These are phyloP conservation scores for Onygena corvina DNA, from an alignment of 2,329 filamentous ascomycete genomes.

Conservation along the genomic window DNA sequence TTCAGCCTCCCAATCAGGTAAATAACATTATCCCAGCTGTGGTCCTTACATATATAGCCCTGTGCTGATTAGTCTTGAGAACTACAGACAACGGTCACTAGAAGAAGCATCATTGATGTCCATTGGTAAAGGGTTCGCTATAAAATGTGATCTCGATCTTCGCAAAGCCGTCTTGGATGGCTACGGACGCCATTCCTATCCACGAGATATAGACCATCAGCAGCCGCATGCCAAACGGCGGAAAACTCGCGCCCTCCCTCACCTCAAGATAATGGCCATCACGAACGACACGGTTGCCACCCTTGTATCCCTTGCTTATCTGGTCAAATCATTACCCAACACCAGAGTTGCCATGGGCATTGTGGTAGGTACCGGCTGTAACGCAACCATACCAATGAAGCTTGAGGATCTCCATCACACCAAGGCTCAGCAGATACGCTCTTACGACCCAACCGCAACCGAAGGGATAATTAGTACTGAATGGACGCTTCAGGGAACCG, in stretches of 20 bases:
- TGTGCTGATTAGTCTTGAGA: neutral
- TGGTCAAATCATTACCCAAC: slow-evolving; percentile 44
- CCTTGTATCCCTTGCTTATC: slow-evolving; percentile 62
- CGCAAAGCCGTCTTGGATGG: slow-evolving; percentile 26
- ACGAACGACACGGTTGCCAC: slow-evolving; percentile 69
- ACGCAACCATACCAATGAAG: slow-evolving; percentile 60
- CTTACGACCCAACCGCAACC: slow-evolving; percentile 36
- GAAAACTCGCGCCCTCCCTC: slow-evolving; percentile 40
- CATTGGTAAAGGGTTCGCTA: slow-evolving; percentile 42
- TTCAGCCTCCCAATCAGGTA: slow-evolving; percentile 36
- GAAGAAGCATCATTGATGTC: slow-evolving; percentile 42
- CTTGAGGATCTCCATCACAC: slow-evolving; percentile 47
- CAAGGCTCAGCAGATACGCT: slow-evolving; percentile 43
- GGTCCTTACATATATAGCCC: neutral
- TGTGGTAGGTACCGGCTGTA: slow-evolving; percentile 66
- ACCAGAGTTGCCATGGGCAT: slow-evolving; percentile 61
- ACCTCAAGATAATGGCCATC: slow-evolving; percentile 57
- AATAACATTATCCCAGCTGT: slow-evolving; percentile 1
- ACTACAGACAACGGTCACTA: slow-evolving; percentile 35
- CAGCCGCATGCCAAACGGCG: slow-evolving; percentile 21
- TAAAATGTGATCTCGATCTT: slow-evolving; percentile 26
- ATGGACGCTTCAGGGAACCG: slow-evolving; percentile 63
- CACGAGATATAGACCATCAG: slow-evolving; percentile 15
- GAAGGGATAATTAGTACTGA: slow-evolving; percentile 65
- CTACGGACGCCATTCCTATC: slow-evolving; percentile 33